Evolutionary conservation across 2,329 filamentous ascomycete species (phyloP), one percentile per base, ranked within the genome.

Genomic region (Purpureocillium takamizusanense): DNA sequence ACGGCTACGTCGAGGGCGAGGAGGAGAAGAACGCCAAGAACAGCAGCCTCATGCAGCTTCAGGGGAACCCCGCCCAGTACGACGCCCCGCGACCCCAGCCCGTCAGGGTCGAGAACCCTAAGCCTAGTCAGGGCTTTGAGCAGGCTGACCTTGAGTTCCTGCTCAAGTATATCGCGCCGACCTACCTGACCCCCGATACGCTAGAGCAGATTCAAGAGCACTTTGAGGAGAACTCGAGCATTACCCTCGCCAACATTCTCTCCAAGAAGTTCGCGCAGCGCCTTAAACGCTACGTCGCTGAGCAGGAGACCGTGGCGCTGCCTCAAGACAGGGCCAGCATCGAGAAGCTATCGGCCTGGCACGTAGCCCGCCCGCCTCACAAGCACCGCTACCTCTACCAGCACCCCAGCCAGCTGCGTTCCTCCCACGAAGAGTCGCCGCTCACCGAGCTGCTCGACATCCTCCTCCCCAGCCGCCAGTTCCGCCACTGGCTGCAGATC

Each of bases 371-470:
- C 25, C 92, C 92, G 30, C 92, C 92, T 1, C 89, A 98, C 65
- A 98, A 98, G 66, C 88, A 95, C 56, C 85, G 89, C 12, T 98
- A 83, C 59, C 69, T 95, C 2, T 98, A 92, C 61, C 74, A 86
- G 42, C 79, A 87, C 49, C 66, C 63, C 47, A 69, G 53, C 41
- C 49, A 63, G 36, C 48, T 59, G 36, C 58, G 58, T 34, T 53
- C 57, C 5, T 51, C 56, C 4, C 49, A 61, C 31, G 62, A 70
- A 33, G 60, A 66, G 36, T 75, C 74, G 12, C 74, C 86, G 1
- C 72, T 94, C 42, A 77, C 81, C 39, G 86, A 94, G 57, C 70
- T 98, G 8, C 62, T 95, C 10, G 79, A 94, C 46, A 76, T 83
- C 11, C 74, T 97, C 39, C 71, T 98, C 14, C 89, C 92, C 0